Evolutionary conservation across 192 early-diverging fungal genomes (phyloP), one percentile per base, ranked within the genome.

Genomic region (Coemansia aciculifera): DNA sequence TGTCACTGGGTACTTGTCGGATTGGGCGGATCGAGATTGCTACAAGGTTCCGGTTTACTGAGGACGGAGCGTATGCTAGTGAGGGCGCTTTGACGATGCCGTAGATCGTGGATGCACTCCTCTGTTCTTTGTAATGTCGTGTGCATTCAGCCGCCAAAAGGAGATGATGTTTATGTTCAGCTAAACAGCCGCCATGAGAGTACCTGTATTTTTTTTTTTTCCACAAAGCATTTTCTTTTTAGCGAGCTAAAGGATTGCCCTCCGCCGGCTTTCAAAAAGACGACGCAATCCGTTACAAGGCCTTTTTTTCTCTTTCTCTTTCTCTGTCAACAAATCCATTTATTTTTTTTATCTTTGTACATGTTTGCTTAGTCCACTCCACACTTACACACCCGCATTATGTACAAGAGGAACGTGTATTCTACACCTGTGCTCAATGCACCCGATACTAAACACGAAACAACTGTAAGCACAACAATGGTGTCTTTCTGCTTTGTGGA

Each of bases 1-100:
- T 51, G 63, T 61, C 73, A 44, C 69, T 81, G 67, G 78, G 78
- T 7, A 57, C 68, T 15, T 81, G 73, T 21, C 62, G 67, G 10
- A 17, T 81, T 17, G 78, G 70, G 19, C 78, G 72, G 60, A 64
- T 81, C 13, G 73, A 81, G 64, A 69, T 81, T 39, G 78, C 78
- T 0, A 72, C 59, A 39, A 70, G 78, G 17, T 81, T 81, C 51
- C 19, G 34, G 10, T 64, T 60, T 42, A 67, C 69, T 1, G 70
- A 59, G 10, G 62, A 11, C 51, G 78, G 78, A 13, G 78, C 78
- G 12, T 81, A 81, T 29, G 70, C 62, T 12, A 69, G 56, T 29
- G 78, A 81, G 8, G 78, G 78, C 6, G n/a, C 38, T 11, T 38
- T 75, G 5, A 1, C 23, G 56, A 46, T 75, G 39, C 75, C 75